phyloP scores from a whole-genome alignment of 2,329 filamentous ascomycete genomes.

The Talaromyces albobiverticillius region DNA sequence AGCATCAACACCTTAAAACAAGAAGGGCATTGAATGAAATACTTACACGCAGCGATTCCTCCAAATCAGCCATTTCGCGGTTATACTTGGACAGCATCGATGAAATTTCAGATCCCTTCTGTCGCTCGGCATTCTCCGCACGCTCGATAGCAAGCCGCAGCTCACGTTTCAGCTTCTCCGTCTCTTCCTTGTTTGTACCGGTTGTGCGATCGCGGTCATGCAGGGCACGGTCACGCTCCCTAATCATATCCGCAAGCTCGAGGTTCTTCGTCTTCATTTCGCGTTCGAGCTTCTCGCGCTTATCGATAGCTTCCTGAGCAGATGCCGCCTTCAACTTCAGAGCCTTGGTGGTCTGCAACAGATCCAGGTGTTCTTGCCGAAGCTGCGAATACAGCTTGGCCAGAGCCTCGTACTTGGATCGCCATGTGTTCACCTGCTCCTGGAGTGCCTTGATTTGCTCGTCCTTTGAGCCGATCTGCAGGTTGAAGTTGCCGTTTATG shows the following conservation, averaged over 20 bases:
- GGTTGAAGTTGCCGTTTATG: constrained; percentile 75
- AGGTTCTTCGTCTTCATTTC: constrained; percentile 99
- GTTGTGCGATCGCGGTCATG: constrained; percentile 88
- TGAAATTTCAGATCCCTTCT: constrained; percentile 92
- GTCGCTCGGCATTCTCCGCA: constrained; percentile 85
- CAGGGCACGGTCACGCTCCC: constrained; percentile 87
- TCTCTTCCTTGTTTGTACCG: constrained; percentile 84
- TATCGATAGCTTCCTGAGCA: constrained; percentile 93
- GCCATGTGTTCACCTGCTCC: constrained; percentile 97
- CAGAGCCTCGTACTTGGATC: constrained; percentile 92
- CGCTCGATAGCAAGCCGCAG: constrained; percentile 87
- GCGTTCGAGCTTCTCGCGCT: constrained; percentile 88
- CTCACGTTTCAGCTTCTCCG: constrained; percentile 93
- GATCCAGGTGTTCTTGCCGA: constrained; percentile 88
- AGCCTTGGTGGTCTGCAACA: constrained; percentile 92
- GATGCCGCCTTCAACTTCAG: constrained; percentile 96
- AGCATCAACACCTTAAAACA: constrained; percentile 9
- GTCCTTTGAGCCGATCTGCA: constrained; percentile 86
- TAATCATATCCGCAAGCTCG: constrained; percentile 98
- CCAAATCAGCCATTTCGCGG: constrained; percentile 92
- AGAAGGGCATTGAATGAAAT: constrained; percentile 3
- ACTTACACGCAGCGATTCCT: constrained; percentile 72
- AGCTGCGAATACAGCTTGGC: constrained; percentile 97
- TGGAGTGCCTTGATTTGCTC: constrained; percentile 91
- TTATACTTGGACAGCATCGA: constrained; percentile 95